phyloP scores from a whole-genome alignment of 1,139 yeast species.

The Schizosaccharomyces versatilis region DNA sequence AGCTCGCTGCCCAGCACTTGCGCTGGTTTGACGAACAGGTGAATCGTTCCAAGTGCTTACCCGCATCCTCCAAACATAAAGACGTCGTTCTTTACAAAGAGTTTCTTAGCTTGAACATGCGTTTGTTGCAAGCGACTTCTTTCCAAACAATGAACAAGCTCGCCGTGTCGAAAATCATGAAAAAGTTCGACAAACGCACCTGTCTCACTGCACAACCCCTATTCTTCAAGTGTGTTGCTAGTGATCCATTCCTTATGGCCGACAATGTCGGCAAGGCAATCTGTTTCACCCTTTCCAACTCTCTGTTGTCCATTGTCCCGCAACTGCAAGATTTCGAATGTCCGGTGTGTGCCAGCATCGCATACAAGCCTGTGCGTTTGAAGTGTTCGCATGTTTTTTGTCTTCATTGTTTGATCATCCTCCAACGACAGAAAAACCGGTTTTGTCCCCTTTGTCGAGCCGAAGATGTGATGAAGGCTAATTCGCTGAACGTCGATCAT shows the following conservation, averaged over 20 bases:
- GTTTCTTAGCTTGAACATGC: constrained; percentile 33
- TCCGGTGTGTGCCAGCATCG: constrained; percentile 48
- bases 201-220: constrained; percentile 22
- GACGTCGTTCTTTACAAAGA: constrained; percentile 27
- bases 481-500: constrained; percentile 36
- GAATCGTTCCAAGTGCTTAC: constrained; percentile 23
- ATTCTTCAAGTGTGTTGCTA: constrained; percentile 14
- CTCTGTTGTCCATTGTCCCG: constrained; percentile 37
- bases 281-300: constrained; percentile 14
- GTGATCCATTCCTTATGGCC: constrained; percentile 6
- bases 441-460: constrained; percentile 51
- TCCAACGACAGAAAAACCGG: constrained; percentile 35
- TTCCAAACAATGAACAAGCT: constrained; percentile 41
- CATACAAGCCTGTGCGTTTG: constrained; percentile 46
- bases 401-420: constrained; percentile 44
- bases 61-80: constrained; percentile 28
- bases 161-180: constrained; percentile 45
- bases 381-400: constrained; percentile 48
- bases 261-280: constrained; percentile 14
- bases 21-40: constrained; percentile 27
- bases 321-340: constrained; percentile 56
- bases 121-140: constrained; percentile 34
- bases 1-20: constrained; percentile 20
- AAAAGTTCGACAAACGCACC: constrained; percentile 56
- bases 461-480: constrained; percentile 34